Conservation (phyloP, 1,284 basidiomycete species). For the Puccinia triticina region DNA sequence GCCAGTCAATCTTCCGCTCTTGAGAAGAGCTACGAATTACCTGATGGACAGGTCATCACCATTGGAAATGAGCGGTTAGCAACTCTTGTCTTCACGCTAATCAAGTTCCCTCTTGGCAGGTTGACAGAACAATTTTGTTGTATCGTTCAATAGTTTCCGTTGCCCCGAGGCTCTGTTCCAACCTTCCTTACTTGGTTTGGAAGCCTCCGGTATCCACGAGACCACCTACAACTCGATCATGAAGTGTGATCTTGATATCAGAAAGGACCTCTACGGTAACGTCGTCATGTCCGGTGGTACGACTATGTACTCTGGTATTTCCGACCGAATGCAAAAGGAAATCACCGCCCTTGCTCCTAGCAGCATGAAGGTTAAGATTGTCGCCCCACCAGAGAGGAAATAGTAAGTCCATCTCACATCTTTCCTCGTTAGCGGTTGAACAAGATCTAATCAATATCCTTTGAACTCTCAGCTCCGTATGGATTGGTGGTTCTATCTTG, state of each 20-base stretch:
- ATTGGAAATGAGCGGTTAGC: constrained; percentile 86
- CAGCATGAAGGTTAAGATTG: constrained; percentile 86
- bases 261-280: constrained; percentile 86
- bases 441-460: neutral
- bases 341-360: constrained; percentile 80
- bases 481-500: constrained; percentile 98
- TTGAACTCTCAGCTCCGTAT: constrained; percentile 70
- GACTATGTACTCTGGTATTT: constrained; percentile 95
- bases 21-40: constrained; percentile 94
- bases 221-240: constrained; percentile 86
- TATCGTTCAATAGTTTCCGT: constrained; percentile 71
- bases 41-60: constrained; percentile 94
- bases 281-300: constrained; percentile 93
- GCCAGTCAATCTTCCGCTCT: constrained; percentile 86
- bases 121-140: constrained; percentile 15
- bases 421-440: neutral
- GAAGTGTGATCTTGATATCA: constrained; percentile 70
- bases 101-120: neutral
- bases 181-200: constrained; percentile 87
- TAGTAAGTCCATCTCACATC: constrained; percentile 54
- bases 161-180: constrained; percentile 97
- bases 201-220: constrained; percentile 92
- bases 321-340: constrained; percentile 98
- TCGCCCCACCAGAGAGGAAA: constrained; percentile 87
- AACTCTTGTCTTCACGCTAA: neutral